phyloP scores from a whole-genome alignment of 169 alveolate species.

The Plasmodium reichenowi region DNA sequence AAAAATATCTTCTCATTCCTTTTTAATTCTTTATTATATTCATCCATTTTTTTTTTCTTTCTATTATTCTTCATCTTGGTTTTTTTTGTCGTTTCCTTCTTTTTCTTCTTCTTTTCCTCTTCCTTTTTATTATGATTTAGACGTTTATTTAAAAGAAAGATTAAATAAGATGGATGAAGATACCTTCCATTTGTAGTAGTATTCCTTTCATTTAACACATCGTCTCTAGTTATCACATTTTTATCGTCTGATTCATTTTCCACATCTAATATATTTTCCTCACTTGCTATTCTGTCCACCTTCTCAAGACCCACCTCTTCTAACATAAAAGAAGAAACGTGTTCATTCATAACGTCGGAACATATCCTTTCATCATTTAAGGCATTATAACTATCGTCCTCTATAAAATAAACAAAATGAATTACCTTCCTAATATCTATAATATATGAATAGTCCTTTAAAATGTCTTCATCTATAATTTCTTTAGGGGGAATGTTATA shows the following conservation, averaged over 20 bases:
- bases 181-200: not conserved
- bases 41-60: not conserved
- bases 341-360: not conserved
- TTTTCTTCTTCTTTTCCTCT: not conserved
- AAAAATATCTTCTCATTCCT: not conserved
- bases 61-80: not conserved
- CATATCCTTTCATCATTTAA: conserved; percentile 21
- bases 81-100: not conserved
- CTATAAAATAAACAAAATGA: conserved; percentile 28
- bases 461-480: not conserved
- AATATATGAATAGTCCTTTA: not conserved
- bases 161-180: not conserved
- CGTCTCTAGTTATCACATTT: not conserved
- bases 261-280: not conserved
- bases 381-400: not conserved
- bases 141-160: conserved; percentile 23
- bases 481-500: not conserved
- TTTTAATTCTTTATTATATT: conserved; percentile 21
- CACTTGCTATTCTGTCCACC: not conserved
- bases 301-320: not conserved
- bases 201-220: not conserved
- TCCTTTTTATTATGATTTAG: conserved; percentile 22
- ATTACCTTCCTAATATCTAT: conserved; percentile 20
- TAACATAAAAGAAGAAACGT: not conserved
- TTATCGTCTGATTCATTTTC: not conserved